A percentile compares a stretch with the other conserved stretches of the same genome.
Evolutionary conservation across 805 yeast species (phyloP).

Genomic region (Blastobotrys terrestris): DNA sequence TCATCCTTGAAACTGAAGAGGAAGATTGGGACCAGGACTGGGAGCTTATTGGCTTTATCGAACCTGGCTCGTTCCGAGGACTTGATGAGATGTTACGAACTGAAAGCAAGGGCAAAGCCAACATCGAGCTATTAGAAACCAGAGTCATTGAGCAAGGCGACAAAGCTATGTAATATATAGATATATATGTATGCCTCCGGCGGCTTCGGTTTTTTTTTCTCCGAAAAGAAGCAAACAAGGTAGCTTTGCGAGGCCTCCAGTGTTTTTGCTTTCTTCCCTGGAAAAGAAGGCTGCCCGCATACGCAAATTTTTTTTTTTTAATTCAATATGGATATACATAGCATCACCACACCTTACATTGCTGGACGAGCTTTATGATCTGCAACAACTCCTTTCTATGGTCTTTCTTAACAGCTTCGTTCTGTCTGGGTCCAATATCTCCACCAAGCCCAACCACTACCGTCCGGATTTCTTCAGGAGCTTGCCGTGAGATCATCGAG

Average conservation of each 20-base stretch:
- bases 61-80: constrained; percentile 75
- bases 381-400: constrained; percentile 28
- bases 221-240: neutral
- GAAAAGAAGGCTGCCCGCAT: neutral
- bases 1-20: constrained; percentile 39
- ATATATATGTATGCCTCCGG: neutral
- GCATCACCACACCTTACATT: constrained; percentile 26
- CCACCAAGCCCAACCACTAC: constrained; percentile 30
- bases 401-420: constrained; percentile 15
- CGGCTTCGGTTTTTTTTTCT: neutral
- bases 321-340: neutral
- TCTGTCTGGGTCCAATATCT: constrained; percentile 22
- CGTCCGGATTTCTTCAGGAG: constrained; percentile 27
- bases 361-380: constrained; percentile 26
- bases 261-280: neutral
- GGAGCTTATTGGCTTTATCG: constrained; percentile 65
- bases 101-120: constrained; percentile 51
- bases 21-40: constrained; percentile 40
- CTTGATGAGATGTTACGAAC: constrained; percentile 56
- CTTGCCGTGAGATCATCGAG: constrained; percentile 26
- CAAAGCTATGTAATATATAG: neutral
- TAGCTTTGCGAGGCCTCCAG: neutral
- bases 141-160: constrained; percentile 48
- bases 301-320: too few species aligned
- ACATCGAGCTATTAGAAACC: constrained; percentile 80